phyloP scores from a whole-genome alignment of 2,329 filamentous ascomycete genomes.

The Phialophora tarda region DNA sequence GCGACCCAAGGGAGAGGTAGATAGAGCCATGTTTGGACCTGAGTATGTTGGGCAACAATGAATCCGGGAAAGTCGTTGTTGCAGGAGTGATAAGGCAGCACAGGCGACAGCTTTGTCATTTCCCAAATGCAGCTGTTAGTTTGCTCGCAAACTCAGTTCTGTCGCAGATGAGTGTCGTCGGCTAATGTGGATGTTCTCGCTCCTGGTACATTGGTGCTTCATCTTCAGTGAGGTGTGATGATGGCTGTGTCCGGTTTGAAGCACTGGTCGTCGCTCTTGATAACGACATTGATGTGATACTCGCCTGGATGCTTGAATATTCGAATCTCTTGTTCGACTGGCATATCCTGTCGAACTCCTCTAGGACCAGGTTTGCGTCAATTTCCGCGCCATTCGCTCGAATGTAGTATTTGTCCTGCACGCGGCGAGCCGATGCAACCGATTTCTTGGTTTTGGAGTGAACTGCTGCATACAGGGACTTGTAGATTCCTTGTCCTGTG shows the following conservation, averaged over 20 bases:
- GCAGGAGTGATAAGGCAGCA: not conserved
- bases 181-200: not conserved
- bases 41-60: too few species aligned
- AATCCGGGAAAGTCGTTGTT: too few species aligned
- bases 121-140: not conserved
- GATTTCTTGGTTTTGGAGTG: slow-evolving; percentile 40
- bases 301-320: not conserved
- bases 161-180: not conserved
- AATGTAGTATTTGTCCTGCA: slow-evolving; percentile 36
- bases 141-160: not conserved
- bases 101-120: not conserved
- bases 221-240: not conserved
- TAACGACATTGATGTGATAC: not conserved
- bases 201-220: slow-evolving; percentile 2
- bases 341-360: slow-evolving; percentile 10
- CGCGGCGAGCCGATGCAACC: slow-evolving; percentile 38
- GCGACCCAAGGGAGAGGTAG: too few species aligned
- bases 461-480: slow-evolving; percentile 43
- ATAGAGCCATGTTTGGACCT: too few species aligned
- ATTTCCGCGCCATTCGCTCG: slow-evolving; percentile 15
- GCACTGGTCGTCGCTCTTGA: slow-evolving; percentile 1
- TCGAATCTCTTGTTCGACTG: not conserved
- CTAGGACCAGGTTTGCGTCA: not conserved
- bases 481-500: slow-evolving; percentile 44
- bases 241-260: not conserved